These are phyloP conservation scores for Solanum pinnatisectum DNA, from an alignment of 257 asterid genomes.

Conservation along the genomic window DNA sequence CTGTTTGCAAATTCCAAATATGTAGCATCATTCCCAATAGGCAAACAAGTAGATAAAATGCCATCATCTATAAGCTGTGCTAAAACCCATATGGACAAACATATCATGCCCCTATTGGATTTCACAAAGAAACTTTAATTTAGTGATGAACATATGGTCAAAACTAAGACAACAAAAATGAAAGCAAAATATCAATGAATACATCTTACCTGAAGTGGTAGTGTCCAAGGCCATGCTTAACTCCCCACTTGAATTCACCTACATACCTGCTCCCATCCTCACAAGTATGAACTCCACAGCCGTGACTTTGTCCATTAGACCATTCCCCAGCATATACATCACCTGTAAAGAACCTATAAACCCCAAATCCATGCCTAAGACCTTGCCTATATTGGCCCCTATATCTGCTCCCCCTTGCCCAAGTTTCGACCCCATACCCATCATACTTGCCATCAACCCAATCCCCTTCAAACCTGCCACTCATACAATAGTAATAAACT, in stretches of 20 bases:
- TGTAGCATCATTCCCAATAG: not conserved
- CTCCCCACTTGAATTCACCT: conserved; percentile 47
- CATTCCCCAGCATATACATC: conserved; percentile 49
- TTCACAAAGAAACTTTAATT: not conserved
- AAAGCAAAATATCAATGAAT: not conserved
- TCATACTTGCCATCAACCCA: conserved; percentile 47
- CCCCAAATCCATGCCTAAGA: conserved; percentile 36
- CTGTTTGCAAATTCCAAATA: not conserved
- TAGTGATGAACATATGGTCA: not conserved
- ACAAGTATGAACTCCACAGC: conserved; percentile 39
- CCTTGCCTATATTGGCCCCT: conserved; percentile 42
- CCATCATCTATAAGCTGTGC: not conserved
- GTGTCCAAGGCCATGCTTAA: conserved; percentile 44
- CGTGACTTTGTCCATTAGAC: conserved; percentile 43
- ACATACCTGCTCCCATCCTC: conserved; percentile 37
- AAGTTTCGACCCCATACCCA: conserved; percentile 45
- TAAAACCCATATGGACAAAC: not conserved
- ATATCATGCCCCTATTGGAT: not conserved
- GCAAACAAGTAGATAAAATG: not conserved
- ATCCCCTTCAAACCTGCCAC: conserved; percentile 60
- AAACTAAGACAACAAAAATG: not conserved
- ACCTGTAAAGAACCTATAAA: conserved; percentile 34
- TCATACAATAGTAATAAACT: conserved; percentile 89
- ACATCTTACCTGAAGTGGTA: conserved; percentile 34
- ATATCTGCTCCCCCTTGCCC: conserved; percentile 46